These are phyloP conservation scores for Clarkia xantiana DNA, from an alignment of 345 rosid genomes.

Conservation along the genomic window DNA sequence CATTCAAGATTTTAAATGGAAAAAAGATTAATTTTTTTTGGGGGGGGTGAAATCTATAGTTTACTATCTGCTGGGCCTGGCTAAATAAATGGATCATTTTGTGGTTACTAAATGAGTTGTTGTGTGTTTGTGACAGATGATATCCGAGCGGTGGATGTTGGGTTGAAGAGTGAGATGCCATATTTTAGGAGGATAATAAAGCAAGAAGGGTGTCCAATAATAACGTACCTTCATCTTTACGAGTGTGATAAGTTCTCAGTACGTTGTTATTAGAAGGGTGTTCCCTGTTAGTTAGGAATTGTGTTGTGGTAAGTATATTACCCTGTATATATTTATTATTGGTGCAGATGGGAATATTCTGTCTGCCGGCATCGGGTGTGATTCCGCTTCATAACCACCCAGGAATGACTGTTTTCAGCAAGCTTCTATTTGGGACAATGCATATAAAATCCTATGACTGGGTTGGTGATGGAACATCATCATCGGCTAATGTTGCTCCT, in stretches of 20 bases:
- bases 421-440: conserved; percentile 83
- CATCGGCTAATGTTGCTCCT: conserved; percentile 14
- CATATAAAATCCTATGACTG: conserved; percentile 95
- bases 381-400: conserved; percentile 98
- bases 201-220: conserved; percentile 16
- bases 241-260: conserved; percentile 66
- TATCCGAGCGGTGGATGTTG: conserved; percentile 48
- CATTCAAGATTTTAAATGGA: no score
- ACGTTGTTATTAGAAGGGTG: no score
- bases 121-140: conserved; percentile 32
- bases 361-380: conserved; percentile 77
- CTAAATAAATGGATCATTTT: background rate
- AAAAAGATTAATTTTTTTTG: background rate
- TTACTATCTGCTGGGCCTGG: no score
- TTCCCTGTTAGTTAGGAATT: background rate
- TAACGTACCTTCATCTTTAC: conserved; percentile 50
- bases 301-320: no score
- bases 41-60: background rate
- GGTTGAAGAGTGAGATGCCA: conserved; percentile 39
- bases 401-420: conserved; percentile 91
- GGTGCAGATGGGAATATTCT: conserved; percentile 85
- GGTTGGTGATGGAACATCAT: conserved; percentile 35
- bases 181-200: conserved; percentile 15
- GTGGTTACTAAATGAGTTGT: background rate
- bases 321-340: no score